Evolutionary conservation across 164 flowering plant genomes (phyloP).

Genomic region (Macadamia tetraphylla): DNA sequence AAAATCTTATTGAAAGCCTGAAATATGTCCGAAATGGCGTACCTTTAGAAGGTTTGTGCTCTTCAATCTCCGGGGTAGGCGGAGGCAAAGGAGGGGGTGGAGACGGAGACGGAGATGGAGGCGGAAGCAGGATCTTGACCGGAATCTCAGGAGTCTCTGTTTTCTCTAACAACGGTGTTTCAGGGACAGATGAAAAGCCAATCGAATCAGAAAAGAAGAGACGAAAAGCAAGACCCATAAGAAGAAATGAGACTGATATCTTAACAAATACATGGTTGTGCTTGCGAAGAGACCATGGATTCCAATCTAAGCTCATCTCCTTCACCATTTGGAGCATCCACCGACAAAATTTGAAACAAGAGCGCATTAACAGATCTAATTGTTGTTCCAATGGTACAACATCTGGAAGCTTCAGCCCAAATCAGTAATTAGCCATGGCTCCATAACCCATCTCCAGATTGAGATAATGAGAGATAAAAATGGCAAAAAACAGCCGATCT

Average conservation of each 20-base stretch:
- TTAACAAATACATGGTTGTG: slow-evolving; percentile 26
- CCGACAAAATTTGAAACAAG: background rate
- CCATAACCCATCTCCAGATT: too few relatives aligned
- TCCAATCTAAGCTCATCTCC: slow-evolving; percentile 27
- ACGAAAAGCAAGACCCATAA: slow-evolving; percentile 36
- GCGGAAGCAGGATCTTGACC: background rate
- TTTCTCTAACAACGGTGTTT: slow-evolving; percentile 17
- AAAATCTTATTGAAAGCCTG: background rate
- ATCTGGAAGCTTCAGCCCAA: too few relatives aligned
- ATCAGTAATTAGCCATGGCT: too few relatives aligned
- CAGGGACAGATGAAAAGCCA: slow-evolving; percentile 15
- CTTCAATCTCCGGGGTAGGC: slow-evolving; percentile 15
- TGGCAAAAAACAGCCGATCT: too few relatives aligned
- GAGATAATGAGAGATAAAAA: too few relatives aligned
- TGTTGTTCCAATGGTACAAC: too few relatives aligned
- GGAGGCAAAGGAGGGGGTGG: too few relatives aligned
- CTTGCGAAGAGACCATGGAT: slow-evolving; percentile 19
- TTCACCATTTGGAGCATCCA: slow-evolving; percentile 1
- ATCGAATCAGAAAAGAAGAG: slow-evolving; percentile 21
- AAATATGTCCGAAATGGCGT: background rate
- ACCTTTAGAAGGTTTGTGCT: slow-evolving; percentile 16
- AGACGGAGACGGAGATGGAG: background rate
- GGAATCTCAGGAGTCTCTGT: slow-evolving; percentile 2
- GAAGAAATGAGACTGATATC: slow-evolving; percentile 24
- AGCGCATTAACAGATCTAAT: background rate